These are phyloP conservation scores for Coelastrella sp. DNA, from an alignment of 139 green algal genomes.

Conservation along the genomic window DNA sequence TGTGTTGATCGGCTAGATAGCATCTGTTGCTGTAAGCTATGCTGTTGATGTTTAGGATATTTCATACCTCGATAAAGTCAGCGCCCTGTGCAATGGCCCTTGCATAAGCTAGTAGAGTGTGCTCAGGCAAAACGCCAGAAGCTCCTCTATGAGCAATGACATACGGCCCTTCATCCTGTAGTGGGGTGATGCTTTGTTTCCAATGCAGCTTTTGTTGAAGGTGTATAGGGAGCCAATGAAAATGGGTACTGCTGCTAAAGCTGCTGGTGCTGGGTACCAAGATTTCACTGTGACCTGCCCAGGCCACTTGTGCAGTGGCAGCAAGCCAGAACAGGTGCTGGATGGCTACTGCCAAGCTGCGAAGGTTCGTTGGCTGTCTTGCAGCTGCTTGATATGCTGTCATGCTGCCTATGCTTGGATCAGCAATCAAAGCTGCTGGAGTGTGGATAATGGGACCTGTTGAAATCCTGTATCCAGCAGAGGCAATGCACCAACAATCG, in stretches of 20 bases:
- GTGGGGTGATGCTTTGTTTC: background rate
- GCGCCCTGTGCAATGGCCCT: slow-evolving; percentile 59
- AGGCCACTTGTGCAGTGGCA: no score
- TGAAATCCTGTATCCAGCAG: no score
- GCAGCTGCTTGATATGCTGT: no score
- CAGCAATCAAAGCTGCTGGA: no score
- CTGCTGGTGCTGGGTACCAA: no score
- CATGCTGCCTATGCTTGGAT: no score
- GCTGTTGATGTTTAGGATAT: background rate
- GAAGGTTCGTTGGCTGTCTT: no score
- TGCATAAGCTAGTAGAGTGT: slow-evolving; percentile 70
- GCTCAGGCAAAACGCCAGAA: slow-evolving; percentile 66
- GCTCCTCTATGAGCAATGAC: slow-evolving; percentile 60
- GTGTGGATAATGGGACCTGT: no score
- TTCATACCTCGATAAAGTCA: slow-evolving; percentile 69
- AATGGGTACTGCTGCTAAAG: background rate
- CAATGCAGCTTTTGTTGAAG: background rate
- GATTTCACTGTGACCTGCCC: no score
- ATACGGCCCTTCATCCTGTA: background rate
- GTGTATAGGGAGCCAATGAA: background rate
- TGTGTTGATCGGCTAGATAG: background rate
- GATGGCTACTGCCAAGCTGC: no score
- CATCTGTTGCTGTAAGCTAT: background rate
- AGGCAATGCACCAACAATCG: no score
- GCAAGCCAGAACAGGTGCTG: no score